Evolutionary conservation across 106 monocot genomes (phyloP), one percentile per base, ranked within the genome.

Genomic region (Chionographis japonica): DNA sequence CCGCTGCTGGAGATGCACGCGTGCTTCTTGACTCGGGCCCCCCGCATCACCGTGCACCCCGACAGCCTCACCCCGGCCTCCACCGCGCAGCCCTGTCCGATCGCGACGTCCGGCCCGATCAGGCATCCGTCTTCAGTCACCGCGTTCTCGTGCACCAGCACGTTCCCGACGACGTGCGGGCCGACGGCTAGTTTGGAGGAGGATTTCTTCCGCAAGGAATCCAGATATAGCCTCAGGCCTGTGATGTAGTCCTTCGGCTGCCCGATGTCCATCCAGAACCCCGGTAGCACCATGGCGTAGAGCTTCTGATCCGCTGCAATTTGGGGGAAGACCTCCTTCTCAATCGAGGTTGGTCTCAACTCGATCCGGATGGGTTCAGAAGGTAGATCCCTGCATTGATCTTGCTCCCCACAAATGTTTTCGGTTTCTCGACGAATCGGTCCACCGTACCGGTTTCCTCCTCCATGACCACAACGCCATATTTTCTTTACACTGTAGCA

Each of bases 261-360:
- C n/a, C n/a, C n/a, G n/a, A n/a, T n/a, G n/a, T 87, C 87, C 87
- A 87, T 87, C 87, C 87, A 87, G 54, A 87, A 87, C 4, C 86
- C 86, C 2, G 85, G 79, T 4, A 90, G 73, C 11, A 83, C 80
- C 89, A 85, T 90, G 36, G 89, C 85, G 46, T 57, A 83, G 12
- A 85, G 82, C 65, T 80, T 74, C 7, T 68, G n/a, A 18, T 86
- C 85, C 0, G 72, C 66, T 9, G 89, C 79, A 12, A 90, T 90
- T 40, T 66, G 65, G 9, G 85, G 85, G 79, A 90, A 90, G 2
- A 90, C 79, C 74, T 90, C 89, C 55, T 90, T 90, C 74, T 90
- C 89, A 6, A 90, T 85, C 2, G 89, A 90, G 60, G 85, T 90
- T 0, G 89, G 89, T 36, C 69, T 68, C 50, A 86, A 55, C 41